Evolutionary conservation across 2,329 filamentous ascomycete species (phyloP).

Genomic region (Trichoderma endophyticum): DNA sequence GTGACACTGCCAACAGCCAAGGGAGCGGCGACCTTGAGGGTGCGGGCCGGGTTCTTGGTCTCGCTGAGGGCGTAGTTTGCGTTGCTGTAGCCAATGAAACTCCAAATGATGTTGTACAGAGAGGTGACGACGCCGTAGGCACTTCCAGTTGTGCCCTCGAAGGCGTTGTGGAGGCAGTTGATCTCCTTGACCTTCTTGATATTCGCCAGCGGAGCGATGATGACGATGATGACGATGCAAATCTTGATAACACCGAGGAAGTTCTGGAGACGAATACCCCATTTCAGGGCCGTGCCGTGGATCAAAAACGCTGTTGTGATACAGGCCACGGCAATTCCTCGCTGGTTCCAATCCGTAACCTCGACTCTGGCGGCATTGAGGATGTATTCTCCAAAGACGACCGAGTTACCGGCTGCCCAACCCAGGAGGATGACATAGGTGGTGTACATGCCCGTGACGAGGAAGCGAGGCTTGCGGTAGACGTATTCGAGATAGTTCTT

Average conservation of each 20-base stretch:
- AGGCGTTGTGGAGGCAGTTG: slow-evolving; percentile 61
- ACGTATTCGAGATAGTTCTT: slow-evolving; percentile 67
- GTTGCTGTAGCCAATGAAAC: slow-evolving; percentile 66
- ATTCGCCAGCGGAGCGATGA: slow-evolving; percentile 60
- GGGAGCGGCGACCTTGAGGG: slow-evolving; percentile 63
- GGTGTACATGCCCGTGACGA: slow-evolving; percentile 58
- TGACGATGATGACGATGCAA: slow-evolving; percentile 62
- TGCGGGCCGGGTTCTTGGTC: slow-evolving; percentile 62
- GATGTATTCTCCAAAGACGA: slow-evolving; percentile 69
- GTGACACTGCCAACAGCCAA: slow-evolving; percentile 57
- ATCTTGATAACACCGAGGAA: slow-evolving; percentile 64
- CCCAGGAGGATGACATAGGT: slow-evolving; percentile 62
- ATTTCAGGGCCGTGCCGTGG: slow-evolving; percentile 61
- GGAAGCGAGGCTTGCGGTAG: slow-evolving; percentile 58
- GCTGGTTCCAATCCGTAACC: slow-evolving; percentile 64
- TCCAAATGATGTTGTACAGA: slow-evolving; percentile 70
- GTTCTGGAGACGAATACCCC: slow-evolving; percentile 67
- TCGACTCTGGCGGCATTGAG: slow-evolving; percentile 62
- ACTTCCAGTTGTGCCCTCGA: slow-evolving; percentile 62
- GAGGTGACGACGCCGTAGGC: slow-evolving; percentile 67
- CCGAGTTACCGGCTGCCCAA: slow-evolving; percentile 64
- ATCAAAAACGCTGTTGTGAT: slow-evolving; percentile 64
- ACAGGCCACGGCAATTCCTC: slow-evolving; percentile 63
- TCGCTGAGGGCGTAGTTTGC: slow-evolving; percentile 65
- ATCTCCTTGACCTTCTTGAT: slow-evolving; percentile 56